Percentiles rank a stretch among this genome's conserved stretches.
phyloP scores from a whole-genome alignment of 2,329 filamentous ascomycete species.

The Biscogniauxia marginata region DNA sequence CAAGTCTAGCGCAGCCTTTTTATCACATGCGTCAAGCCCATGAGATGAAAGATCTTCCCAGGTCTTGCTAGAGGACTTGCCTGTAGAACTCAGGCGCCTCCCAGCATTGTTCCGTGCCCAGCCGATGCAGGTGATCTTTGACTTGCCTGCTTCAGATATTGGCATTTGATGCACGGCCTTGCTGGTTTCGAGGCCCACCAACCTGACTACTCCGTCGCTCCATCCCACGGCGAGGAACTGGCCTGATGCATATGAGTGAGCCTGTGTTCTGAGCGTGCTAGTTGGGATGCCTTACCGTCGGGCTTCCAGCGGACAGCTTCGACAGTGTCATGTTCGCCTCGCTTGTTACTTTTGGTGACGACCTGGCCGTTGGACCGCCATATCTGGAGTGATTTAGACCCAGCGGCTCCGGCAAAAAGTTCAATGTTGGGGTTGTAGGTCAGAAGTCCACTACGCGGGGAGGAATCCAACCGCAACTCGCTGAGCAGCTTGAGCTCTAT shows the following conservation, averaged over 20 bases:
- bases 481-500: constrained; percentile 48
- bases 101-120: constrained; percentile 49
- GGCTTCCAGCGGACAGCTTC: constrained; percentile 63
- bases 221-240: constrained; percentile 80
- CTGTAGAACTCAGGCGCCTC: constrained; percentile 20
- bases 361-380: constrained; percentile 75
- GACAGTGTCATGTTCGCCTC: constrained; percentile 41
- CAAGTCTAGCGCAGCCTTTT: constrained; percentile 49
- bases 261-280: not conserved
- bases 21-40: constrained; percentile 28
- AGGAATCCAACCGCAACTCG: constrained; percentile 56
- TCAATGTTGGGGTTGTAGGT: constrained; percentile 84
- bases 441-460: constrained; percentile 57
- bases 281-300: constrained; percentile 50
- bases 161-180: constrained; percentile 75
- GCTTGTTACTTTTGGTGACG: constrained; percentile 52
- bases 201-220: constrained; percentile 74
- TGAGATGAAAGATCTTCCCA: constrained; percentile 33
- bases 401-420: constrained; percentile 71
- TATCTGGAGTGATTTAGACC: constrained; percentile 67
- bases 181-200: constrained; percentile 76
- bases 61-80: constrained; percentile 19
- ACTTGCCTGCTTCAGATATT: constrained; percentile 44
- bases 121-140: constrained; percentile 50
- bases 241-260: constrained; percentile 44